phyloP scores from a whole-genome alignment of 371 early-diverging fungal genomes.

The Mortierella sp. region DNA sequence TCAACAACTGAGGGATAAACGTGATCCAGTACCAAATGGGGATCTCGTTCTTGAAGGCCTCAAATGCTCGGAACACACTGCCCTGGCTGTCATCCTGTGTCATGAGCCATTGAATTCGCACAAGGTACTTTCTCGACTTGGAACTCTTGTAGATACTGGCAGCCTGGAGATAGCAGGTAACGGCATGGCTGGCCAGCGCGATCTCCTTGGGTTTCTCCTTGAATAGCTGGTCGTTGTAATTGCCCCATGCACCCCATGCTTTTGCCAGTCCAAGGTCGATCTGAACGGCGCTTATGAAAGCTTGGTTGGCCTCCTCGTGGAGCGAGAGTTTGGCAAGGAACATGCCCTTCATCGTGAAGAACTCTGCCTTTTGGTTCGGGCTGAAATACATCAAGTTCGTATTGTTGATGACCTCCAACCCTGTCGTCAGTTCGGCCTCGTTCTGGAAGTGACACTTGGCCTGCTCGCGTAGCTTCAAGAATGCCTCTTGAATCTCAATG shows the following conservation, averaged over 20 bases:
- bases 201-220: conserved; percentile 83
- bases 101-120: conserved; percentile 94
- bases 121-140: conserved; percentile 89
- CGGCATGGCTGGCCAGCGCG: conserved; percentile 89
- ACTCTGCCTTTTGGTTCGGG: conserved; percentile 96
- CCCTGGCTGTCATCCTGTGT: conserved; percentile 88
- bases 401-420: conserved; percentile 98
- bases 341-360: conserved; percentile 95
- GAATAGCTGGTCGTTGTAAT: conserved; percentile 93
- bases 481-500: conserved; percentile 99
- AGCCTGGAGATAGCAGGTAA: conserved; percentile 97
- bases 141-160: conserved; percentile 88
- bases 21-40: conserved; percentile 98
- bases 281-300: conserved; percentile 94
- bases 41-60: conserved; percentile 88
- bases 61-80: conserved; percentile 83
- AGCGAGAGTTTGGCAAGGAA: conserved; percentile 90
- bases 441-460: conserved; percentile 96
- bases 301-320: conserved; percentile 91
- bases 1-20: conserved; percentile 95
- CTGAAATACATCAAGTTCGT: conserved; percentile 98
- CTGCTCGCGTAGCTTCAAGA: conserved; percentile 97
- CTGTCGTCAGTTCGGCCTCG: conserved; percentile 87
- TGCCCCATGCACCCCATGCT: conserved; percentile 98
- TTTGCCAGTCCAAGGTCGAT: conserved; percentile 89